Conservation (phyloP, 257 asterid species). For the Galeopsis tetrahit region DNA sequence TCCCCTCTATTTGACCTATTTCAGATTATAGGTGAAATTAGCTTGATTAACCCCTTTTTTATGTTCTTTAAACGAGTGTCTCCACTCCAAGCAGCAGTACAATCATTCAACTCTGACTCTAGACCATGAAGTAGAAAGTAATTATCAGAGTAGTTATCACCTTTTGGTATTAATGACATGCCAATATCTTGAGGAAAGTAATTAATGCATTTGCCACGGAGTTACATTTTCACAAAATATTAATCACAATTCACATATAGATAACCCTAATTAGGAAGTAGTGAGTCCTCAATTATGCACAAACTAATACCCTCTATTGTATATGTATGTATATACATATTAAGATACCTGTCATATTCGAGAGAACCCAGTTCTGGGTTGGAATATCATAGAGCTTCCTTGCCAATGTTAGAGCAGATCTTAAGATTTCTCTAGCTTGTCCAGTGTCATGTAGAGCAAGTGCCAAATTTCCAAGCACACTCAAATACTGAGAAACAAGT, state of each 20-base stretch:
- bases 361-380: constrained; percentile 88
- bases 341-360: constrained; percentile 74
- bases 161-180: constrained; percentile 13
- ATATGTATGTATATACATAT: background rate
- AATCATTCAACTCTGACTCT: constrained; percentile 3
- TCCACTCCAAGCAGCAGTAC: constrained; percentile 18
- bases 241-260: background rate
- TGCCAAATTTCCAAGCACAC: constrained; percentile 85
- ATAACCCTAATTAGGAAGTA: background rate
- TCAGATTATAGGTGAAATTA: background rate
- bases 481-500: constrained; percentile 93
- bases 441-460: constrained; percentile 90
- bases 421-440: constrained; percentile 94
- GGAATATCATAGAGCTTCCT: constrained; percentile 90
- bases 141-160: background rate
- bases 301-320: constrained; percentile 17
- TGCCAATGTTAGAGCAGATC: constrained; percentile 92
- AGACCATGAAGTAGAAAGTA: background rate
- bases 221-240: constrained; percentile 7
- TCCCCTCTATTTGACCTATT: background rate
- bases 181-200: background rate
- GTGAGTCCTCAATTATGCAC: constrained; percentile 3
- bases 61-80: constrained; percentile 1
- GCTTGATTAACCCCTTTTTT: background rate
- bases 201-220: background rate